These are phyloP conservation scores for Stephanodiscus minutulus DNA, from an alignment of 108 stramenopile species.

Conservation along the genomic window DNA sequence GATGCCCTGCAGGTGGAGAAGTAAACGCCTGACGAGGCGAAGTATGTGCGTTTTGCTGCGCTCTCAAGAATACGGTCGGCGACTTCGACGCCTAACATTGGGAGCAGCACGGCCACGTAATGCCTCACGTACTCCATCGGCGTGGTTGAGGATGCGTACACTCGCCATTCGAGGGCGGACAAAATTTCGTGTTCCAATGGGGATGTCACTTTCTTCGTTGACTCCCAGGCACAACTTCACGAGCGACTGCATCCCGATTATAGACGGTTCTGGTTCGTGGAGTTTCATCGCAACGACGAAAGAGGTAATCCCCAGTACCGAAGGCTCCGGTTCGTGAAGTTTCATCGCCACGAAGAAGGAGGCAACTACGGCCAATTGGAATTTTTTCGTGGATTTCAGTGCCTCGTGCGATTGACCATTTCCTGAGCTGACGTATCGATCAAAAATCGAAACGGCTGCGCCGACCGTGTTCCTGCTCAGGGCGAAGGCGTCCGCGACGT, in stretches of 20 bases:
- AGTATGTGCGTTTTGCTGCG: slow-evolving; percentile 9
- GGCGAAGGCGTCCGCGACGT: slow-evolving; percentile 11
- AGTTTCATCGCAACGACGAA: slow-evolving; percentile 37
- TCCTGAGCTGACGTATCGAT: slow-evolving; percentile 26
- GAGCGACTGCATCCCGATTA: slow-evolving; percentile 7
- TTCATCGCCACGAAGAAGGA: slow-evolving; percentile 38
- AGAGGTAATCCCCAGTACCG: slow-evolving; percentile 15
- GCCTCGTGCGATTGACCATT: slow-evolving; percentile 11
- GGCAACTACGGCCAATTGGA: slow-evolving; percentile 26
- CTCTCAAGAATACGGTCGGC: background rate
- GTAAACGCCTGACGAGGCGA: slow-evolving; percentile 9
- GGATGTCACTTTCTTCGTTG: background rate
- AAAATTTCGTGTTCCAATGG: slow-evolving; percentile 17
- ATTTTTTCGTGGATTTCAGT: slow-evolving; percentile 14
- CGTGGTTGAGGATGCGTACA: slow-evolving; percentile 3
- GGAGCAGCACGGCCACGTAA: slow-evolving; percentile 3
- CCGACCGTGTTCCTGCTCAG: slow-evolving; percentile 18
- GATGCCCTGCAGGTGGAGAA: slow-evolving; percentile 13
- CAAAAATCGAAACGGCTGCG: slow-evolving; percentile 23
- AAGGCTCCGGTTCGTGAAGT: slow-evolving; percentile 21
- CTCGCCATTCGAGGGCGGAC: slow-evolving; percentile 17
- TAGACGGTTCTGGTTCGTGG: slow-evolving; percentile 12
- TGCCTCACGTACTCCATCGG: slow-evolving; percentile 28
- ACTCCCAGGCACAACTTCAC: slow-evolving; percentile 12
- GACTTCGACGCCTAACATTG: background rate